Evolutionary conservation across 495 filamentous ascomycete species (phyloP).

Genomic region (Usnea hakonensis): DNA sequence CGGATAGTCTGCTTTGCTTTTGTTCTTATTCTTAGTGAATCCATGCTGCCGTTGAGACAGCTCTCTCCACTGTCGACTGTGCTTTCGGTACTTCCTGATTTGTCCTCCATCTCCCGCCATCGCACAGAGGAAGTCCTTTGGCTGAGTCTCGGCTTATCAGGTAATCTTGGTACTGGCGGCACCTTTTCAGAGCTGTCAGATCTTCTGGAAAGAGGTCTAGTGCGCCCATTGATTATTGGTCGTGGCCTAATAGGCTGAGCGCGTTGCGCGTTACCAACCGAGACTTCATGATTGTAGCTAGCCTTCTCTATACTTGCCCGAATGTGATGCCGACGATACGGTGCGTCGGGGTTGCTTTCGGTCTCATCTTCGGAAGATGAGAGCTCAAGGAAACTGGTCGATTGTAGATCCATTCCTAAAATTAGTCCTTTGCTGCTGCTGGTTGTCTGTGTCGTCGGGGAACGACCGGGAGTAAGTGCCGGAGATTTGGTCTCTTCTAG

Average conservation of each 20-base stretch:
- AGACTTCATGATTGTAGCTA: constrained; percentile 15
- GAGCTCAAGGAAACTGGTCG: constrained; percentile 19
- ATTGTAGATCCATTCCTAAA: constrained; percentile 12
- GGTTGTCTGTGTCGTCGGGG: constrained; percentile 7
- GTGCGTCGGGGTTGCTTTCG: neutral
- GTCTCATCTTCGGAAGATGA: constrained; percentile 20
- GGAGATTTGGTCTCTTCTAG: neutral
- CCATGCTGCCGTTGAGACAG: constrained; percentile 9
- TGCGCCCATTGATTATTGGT: constrained; percentile 15
- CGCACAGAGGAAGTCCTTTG: constrained; percentile 20
- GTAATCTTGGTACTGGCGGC: constrained; percentile 23
- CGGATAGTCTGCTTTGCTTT: constrained; percentile 8
- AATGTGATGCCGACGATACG: constrained; percentile 15
- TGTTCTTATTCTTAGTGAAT: constrained; percentile 1
- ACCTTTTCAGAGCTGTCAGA: constrained; percentile 18
- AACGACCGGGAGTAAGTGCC: neutral
- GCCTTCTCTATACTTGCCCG: constrained; percentile 16
- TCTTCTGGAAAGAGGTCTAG: constrained; percentile 6
- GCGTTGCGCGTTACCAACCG: constrained; percentile 17
- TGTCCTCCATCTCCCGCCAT: constrained; percentile 23
- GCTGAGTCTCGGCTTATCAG: constrained; percentile 16
- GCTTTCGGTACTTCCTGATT: constrained; percentile 11
- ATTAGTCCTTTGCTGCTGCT: constrained; percentile 3
- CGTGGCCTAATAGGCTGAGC: constrained; percentile 19
- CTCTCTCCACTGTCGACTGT: constrained; percentile 14